Evolutionary conservation across 441 rosid genomes (phyloP).

Genomic region (Dalechampia spathulata): DNA sequence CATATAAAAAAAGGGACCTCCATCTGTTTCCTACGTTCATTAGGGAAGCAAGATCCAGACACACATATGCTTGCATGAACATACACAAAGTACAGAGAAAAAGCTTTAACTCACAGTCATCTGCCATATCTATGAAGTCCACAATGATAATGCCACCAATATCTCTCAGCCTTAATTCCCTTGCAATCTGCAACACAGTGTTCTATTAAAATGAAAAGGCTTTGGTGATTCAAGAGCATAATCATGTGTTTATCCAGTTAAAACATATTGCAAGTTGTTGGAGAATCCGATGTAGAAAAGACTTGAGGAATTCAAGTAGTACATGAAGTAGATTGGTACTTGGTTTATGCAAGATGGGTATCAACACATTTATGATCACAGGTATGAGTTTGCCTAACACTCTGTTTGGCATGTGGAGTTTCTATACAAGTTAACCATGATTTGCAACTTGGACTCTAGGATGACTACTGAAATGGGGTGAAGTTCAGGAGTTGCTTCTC

Average conservation of each 20-base stretch:
- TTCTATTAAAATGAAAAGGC: conserved; percentile 11
- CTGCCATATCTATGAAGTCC: conserved; percentile 95
- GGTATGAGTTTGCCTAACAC: too few species aligned
- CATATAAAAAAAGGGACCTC: not conserved
- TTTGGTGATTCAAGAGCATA: conserved; percentile 8
- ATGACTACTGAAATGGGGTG: not conserved
- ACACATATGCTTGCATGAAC: not conserved
- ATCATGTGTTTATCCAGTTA: not conserved
- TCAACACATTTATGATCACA: too few species aligned
- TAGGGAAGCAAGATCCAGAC: not conserved
- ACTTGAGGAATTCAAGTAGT: too few species aligned
- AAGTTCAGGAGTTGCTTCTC: not conserved
- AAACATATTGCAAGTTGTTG: not conserved
- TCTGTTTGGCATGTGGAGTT: too few species aligned
- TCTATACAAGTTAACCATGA: not conserved
- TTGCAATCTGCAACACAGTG: conserved; percentile 67
- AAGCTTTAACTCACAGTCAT: conserved; percentile 58
- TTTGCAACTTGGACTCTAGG: not conserved
- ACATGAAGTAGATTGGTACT: too few species aligned
- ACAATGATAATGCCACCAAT: conserved; percentile 97
- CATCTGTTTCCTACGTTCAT: not conserved
- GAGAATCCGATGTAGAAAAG: too few species aligned
- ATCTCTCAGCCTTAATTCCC: conserved; percentile 92
- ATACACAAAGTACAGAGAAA: conserved; percentile 18
- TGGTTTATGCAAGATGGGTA: too few species aligned